Percentiles rank a stretch among this genome's conserved stretches.
Conservation (phyloP, 2,329 filamentous ascomycete genomes). For the Calonectria pteridis region DNA sequence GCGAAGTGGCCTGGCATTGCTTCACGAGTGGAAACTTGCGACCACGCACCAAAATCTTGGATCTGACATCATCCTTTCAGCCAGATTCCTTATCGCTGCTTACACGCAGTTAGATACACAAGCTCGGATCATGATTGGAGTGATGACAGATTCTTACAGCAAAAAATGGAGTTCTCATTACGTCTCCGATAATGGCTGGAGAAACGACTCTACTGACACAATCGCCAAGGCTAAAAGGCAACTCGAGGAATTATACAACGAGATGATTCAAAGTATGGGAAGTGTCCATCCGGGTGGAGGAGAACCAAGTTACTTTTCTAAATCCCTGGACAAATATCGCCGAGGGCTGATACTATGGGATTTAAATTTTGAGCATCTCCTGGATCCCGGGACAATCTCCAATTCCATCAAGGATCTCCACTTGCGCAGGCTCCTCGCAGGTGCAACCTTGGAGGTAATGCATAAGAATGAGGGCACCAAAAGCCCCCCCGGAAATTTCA, state of each 20-base stretch:
- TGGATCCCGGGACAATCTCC: not conserved
- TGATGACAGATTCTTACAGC: not conserved
- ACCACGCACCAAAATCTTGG: not conserved
- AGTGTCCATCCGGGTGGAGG: too few species aligned
- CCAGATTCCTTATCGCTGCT: not conserved
- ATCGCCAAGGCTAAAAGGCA: not conserved
- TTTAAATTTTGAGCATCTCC: not conserved
- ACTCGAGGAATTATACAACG: slow-evolving; percentile 15
- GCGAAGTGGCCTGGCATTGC: not conserved
- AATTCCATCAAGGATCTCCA: not conserved
- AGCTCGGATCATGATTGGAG: slow-evolving; percentile 6
- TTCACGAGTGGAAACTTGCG: slow-evolving; percentile 13
- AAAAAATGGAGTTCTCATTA: not conserved
- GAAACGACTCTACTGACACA: not conserved
- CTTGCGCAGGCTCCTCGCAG: not conserved
- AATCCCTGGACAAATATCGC: not conserved
- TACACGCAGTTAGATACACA: slow-evolving; percentile 22
- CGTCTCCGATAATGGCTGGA: not conserved
- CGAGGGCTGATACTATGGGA: not conserved
- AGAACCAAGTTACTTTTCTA: too few species aligned
- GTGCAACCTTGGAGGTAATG: not conserved
- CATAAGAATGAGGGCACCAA: not conserved
- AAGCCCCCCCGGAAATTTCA: not conserved
- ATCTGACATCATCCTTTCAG: not conserved
- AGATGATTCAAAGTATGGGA: not conserved